Percentiles rank a stretch among this genome's conserved stretches.
Conservation (phyloP, 345 rosid genomes). For the Atalantia buxifolia region DNA sequence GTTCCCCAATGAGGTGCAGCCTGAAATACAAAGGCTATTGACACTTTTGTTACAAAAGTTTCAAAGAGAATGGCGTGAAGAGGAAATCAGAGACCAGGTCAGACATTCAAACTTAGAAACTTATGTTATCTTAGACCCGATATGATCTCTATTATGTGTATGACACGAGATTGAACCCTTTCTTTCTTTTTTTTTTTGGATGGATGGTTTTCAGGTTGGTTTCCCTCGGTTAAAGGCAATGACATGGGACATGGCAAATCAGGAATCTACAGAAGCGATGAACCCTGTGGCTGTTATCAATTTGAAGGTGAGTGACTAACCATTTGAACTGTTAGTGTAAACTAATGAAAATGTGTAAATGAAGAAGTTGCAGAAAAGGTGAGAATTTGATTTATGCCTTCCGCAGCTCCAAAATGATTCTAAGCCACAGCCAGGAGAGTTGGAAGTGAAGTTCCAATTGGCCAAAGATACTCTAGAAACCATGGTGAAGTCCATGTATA, state of each 20-base stretch:
- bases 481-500: conserved; percentile 40
- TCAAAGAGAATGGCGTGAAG: conserved; percentile 58
- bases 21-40: conserved; percentile 53
- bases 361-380: not conserved
- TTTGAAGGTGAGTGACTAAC: conserved; percentile 36
- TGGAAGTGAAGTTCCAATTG: conserved; percentile 45
- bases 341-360: not conserved
- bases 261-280: conserved; percentile 17
- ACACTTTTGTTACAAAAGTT: conserved; percentile 59
- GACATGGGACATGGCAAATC: conserved; percentile 53
- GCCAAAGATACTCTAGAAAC: conserved; percentile 42
- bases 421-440: conserved; percentile 34
- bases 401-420: conserved; percentile 50
- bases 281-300: conserved; percentile 49
- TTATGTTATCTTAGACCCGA: not conserved
- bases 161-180: not conserved
- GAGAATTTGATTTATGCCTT: not conserved
- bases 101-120: not conserved
- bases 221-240: conserved; percentile 52
- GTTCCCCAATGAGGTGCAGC: conserved; percentile 58
- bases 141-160: conserved; percentile 3
- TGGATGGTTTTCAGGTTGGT: conserved; percentile 31
- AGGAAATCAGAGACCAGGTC: conserved; percentile 51
- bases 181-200: not conserved
- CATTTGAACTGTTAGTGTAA: not conserved